Evolutionary conservation across 305 asterid genomes (phyloP).

Genomic region (Caryopteris hybrid): DNA sequence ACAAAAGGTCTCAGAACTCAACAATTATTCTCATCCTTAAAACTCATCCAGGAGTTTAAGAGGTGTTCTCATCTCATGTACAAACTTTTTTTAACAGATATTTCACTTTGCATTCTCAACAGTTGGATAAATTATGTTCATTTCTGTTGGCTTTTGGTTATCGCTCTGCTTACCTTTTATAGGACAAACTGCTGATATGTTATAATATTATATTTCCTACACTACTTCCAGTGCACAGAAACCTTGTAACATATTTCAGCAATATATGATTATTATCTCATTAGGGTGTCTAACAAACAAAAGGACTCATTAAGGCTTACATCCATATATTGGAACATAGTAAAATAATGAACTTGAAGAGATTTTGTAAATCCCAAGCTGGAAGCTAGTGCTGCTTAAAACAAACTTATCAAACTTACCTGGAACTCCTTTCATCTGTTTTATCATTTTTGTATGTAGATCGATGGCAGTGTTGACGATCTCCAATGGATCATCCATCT

Average conservation of each 20-base stretch:
- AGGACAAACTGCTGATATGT: too few species aligned
- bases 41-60: neutral
- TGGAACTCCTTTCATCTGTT: conserved; percentile 98
- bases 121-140: neutral
- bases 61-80: neutral
- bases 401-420: conserved; percentile 35
- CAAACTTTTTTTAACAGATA: neutral
- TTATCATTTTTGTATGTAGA: conserved; percentile 84
- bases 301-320: neutral
- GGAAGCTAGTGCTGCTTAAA: neutral
- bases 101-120: neutral
- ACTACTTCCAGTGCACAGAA: neutral
- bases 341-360: neutral
- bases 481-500: conserved; percentile 92
- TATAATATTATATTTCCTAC: too few species aligned
- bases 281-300: neutral
- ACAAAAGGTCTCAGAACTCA: neutral
- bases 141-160: too few species aligned
- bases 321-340: neutral
- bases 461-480: conserved; percentile 84
- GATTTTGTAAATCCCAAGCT: neutral
- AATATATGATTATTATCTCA: neutral
- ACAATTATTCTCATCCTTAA: neutral
- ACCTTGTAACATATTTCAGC: neutral
- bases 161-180: too few species aligned